These are phyloP conservation scores for Poa annua DNA, from an alignment of 176 grass and related monocot species.

Conservation along the genomic window DNA sequence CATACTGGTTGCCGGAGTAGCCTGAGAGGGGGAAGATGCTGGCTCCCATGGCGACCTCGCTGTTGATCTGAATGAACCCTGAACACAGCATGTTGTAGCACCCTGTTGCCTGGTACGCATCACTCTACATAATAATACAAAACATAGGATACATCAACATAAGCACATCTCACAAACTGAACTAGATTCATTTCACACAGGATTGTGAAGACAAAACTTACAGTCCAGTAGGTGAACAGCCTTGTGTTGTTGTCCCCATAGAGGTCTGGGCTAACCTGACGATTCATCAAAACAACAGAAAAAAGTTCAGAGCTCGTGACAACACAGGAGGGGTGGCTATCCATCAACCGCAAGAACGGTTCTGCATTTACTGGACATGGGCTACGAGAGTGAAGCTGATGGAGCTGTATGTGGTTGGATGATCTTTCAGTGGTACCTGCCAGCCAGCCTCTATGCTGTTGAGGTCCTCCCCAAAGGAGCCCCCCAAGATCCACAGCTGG, in stretches of 20 bases:
- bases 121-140: conserved; percentile 51
- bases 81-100: conserved; percentile 95
- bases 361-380: conserved; percentile 51
- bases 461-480: conserved; percentile 77
- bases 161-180: neutral
- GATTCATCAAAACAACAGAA: neutral
- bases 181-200: neutral
- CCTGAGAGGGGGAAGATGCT: conserved; percentile 82
- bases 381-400: conserved; percentile 30
- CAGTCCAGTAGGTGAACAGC: conserved; percentile 97
- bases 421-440: conserved; percentile 70
- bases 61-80: conserved; percentile 91
- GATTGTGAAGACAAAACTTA: conserved; percentile 44
- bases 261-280: conserved; percentile 89
- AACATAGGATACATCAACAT: conserved; percentile 18
- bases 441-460: conserved; percentile 97
- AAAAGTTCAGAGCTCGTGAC: conserved; percentile 54
- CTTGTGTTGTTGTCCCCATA: conserved; percentile 94
- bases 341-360: conserved; percentile 40
- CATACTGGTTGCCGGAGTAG: conserved; percentile 81
- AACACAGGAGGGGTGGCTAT: conserved; percentile 22
- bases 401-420: neutral
- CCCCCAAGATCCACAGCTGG: conserved; percentile 90
- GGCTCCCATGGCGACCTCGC: conserved; percentile 84
- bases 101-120: conserved; percentile 88